Evolutionary conservation across 2,329 filamentous ascomycete genomes (phyloP), one percentile per base, ranked within the genome.

Genomic region (Capronia americana): DNA sequence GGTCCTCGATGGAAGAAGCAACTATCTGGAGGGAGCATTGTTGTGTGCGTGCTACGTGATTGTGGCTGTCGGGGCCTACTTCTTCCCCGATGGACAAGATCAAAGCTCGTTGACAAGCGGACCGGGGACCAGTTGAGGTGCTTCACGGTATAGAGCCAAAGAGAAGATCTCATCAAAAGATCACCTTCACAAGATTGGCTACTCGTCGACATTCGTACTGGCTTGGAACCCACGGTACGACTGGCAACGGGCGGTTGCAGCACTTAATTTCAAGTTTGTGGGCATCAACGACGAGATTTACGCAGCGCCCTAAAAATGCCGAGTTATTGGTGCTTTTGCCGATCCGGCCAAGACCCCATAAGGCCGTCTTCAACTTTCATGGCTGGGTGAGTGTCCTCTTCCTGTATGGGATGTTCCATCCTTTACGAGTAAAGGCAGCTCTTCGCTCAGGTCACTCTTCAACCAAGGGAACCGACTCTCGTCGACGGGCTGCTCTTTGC

Each of bases 11-110:
- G 84, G 85, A 57, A 85, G 86, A 70, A 85, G 82, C 46, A 80
- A 85, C 71, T 85, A 83, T 85, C 80, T 89, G 7, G 87, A 89
- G 74, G 87, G 87, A 12, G 79, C 87, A 8, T 74, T 89, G 61
- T 78, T 89, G 55, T 85, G 86, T 78, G 82, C 83, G 51, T 82
- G 85, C 64, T 89, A 89, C 70, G 71, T 88, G 57, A 88, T 89
- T 70, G 88, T 89, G 69, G 84, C 86, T n/a, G 76, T 88, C 56
- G 84, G 71, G 24, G 71, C 71, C 23, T 72, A 72, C 48, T 70
- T 72, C 61, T 72, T 72, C 59, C 71, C 71, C 1, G 70, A 71
- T 23, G 61, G 64, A 10, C 65, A 72, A 55, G 68, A 70, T 44
- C 71, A 71, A 48, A 72, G 68, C 50, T 66, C 68, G 4, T 41